Evolutionary conservation across 805 yeast species (phyloP), one percentile per base, ranked within the genome.

Genomic region (Monosporozyma servazzii): DNA sequence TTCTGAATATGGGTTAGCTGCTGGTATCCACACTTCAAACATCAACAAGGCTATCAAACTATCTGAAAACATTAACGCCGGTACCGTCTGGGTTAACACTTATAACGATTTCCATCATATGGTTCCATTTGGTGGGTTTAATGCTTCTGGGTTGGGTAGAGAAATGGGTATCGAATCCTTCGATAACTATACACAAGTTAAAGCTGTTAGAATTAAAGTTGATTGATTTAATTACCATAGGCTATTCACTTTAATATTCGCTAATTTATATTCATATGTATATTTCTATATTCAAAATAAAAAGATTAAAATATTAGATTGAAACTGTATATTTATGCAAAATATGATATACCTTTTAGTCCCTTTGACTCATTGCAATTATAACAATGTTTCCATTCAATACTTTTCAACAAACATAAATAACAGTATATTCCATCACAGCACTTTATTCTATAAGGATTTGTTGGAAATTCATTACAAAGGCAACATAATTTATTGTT

Each of bases 41-140:
- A 68, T 90, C 57, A 78, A 78, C 73, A 84, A 82, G 63, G 90
- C 95, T 36, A 74, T 85, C 60, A 80, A 80, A 52, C 90, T 87
- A 56, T 76, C 96, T 43, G 76, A 78, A 71, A 80, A 81, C 66
- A 71, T 90, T 51, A 80, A 82, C 61, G 84, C 96, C 54, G 98
- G 98, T 66, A 86, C 91, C 53, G 81, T 90, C 58, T 91, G 96
- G 91, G 78, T 89, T 58, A 90, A 90, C 80, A 81, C 89, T 53
- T 84, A 88, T 71, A 89, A 89, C 71, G 93, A 87, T 65, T 84
- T 88, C 78, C 89, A 89, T 71, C 84, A 76, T 63, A 76, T 79
- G 69, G 85, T 90, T 69, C 96, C 96, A 64, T 90, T 90, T 70
- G 96, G 96, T 62, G 96, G 96, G 46, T 86, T 76, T 75, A 87